Percentiles rank a stretch among this genome's conserved stretches.
These are phyloP conservation scores for Artemisia tridentata DNA, from an alignment of 129 eudicot species.

Conservation along the genomic window DNA sequence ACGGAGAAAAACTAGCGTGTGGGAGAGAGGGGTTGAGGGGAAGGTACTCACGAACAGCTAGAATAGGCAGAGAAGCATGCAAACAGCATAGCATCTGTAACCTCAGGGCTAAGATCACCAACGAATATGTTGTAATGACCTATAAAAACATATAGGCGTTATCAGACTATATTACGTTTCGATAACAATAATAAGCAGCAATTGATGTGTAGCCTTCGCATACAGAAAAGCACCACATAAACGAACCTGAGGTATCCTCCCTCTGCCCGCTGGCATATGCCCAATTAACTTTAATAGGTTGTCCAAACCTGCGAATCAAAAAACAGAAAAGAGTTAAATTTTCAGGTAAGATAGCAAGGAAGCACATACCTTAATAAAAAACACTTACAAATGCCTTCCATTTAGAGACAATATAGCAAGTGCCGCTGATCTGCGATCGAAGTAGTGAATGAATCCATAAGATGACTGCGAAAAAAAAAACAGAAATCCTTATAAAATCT, in stretches of 20 bases:
- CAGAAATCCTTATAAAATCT: slow-evolving; percentile 5
- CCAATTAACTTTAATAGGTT: slow-evolving; percentile 91
- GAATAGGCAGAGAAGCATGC: slow-evolving; percentile 79
- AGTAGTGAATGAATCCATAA: slow-evolving; percentile 85
- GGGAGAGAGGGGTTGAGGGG: background rate
- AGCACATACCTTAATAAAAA: background rate
- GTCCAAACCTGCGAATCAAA: slow-evolving; percentile 67
- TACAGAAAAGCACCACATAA: slow-evolving; percentile 1
- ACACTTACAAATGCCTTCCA: slow-evolving; percentile 84
- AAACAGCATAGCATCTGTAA: slow-evolving; percentile 88
- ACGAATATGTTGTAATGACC: slow-evolving; percentile 86
- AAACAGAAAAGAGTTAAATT: slow-evolving; percentile 10
- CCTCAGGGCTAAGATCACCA: slow-evolving; percentile 95
- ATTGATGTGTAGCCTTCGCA: background rate
- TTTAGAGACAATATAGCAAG: slow-evolving; percentile 78
- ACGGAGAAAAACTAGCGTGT: background rate
- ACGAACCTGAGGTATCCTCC: slow-evolving; percentile 87
- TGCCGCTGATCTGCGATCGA: slow-evolving; percentile 83
- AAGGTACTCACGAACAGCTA: slow-evolving; percentile 81
- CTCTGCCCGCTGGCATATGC: slow-evolving; percentile 86
- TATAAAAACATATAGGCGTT: slow-evolving; percentile 21
- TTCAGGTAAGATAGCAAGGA: background rate
- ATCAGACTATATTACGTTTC: slow-evolving; percentile 3
- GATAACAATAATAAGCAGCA: slow-evolving; percentile 10
- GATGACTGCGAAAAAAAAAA: slow-evolving; percentile 58